Percentiles rank a stretch among this genome's conserved stretches.
Conservation (phyloP, 139 green algal genomes). For the Coccomyxa sp. region DNA sequence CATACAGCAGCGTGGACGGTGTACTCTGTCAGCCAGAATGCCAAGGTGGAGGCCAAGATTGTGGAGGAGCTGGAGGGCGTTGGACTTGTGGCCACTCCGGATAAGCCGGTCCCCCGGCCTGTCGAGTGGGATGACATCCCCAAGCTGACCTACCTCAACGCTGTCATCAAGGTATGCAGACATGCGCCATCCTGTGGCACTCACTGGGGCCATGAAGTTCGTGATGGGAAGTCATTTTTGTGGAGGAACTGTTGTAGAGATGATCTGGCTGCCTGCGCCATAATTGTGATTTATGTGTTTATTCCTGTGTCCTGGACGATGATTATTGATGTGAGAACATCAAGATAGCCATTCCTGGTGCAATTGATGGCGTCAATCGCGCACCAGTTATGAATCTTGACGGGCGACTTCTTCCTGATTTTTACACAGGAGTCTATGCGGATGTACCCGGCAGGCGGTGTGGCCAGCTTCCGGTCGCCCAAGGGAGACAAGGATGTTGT, state of each 20-base stretch:
- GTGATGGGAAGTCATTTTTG: no score
- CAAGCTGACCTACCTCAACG: slow-evolving; percentile 13
- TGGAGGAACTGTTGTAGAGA: no score
- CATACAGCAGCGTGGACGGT: not conserved
- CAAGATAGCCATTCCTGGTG: no score
- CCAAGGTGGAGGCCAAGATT: slow-evolving; percentile 13
- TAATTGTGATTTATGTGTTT: no score
- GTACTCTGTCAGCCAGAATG: not conserved
- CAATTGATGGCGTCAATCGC: no score
- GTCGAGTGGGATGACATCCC: slow-evolving; percentile 10
- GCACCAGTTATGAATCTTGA: no score
- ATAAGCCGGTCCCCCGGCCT: slow-evolving; percentile 1
- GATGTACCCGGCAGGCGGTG: slow-evolving; percentile 15
- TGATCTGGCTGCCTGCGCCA: no score
- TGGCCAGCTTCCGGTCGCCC: slow-evolving; percentile 5
- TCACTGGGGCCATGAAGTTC: no score
- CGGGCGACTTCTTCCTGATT: no score
- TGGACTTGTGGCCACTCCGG: slow-evolving; percentile 10
- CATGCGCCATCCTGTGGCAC: no score
- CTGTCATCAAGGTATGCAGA: slow-evolving; percentile 11
- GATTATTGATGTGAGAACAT: no score
- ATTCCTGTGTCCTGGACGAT: no score
- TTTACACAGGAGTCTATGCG: slow-evolving; percentile 20
- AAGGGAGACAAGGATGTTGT: not conserved
- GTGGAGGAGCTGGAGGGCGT: slow-evolving; percentile 12